phyloP scores from a whole-genome alignment of 495 filamentous ascomycete genomes.

The Bacidia rubella region DNA sequence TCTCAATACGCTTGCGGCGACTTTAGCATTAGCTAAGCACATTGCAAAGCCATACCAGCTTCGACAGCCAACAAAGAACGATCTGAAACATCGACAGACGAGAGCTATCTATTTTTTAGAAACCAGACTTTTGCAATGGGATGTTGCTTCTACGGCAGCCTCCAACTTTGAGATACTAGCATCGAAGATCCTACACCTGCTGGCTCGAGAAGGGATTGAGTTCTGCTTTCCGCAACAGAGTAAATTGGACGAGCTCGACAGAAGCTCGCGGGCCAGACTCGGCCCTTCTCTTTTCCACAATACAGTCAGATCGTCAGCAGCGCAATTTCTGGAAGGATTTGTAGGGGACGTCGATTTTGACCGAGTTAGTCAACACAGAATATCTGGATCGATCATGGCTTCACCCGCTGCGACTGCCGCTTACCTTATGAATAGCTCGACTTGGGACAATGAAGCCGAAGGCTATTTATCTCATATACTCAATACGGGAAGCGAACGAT shows the following conservation, averaged over 20 bases:
- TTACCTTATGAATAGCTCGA: slow-evolving; percentile 26
- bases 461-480: slow-evolving; percentile 15
- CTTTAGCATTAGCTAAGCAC: slow-evolving; percentile 21
- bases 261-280: slow-evolving; percentile 18
- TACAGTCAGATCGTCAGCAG: slow-evolving; percentile 23
- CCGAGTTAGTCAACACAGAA: slow-evolving; percentile 30
- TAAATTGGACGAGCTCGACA: slow-evolving; percentile 9
- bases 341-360: slow-evolving; percentile 32
- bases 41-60: slow-evolving; percentile 6
- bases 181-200: slow-evolving; percentile 18
- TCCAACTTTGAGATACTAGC: slow-evolving; percentile 25
- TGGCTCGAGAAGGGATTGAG: slow-evolving; percentile 5
- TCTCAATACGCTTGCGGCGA: slow-evolving; percentile 24
- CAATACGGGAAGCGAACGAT: slow-evolving; percentile 5
- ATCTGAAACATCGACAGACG: slow-evolving; percentile 6
- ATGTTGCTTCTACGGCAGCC: slow-evolving; percentile 19
- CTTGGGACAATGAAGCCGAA: slow-evolving; percentile 26
- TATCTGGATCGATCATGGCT: slow-evolving; percentile 31
- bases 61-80: not conserved
- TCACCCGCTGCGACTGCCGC: slow-evolving; percentile 37
- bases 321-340: slow-evolving; percentile 28
- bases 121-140: slow-evolving; percentile 19
- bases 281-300: slow-evolving; percentile 27
- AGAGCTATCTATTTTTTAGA: slow-evolving; percentile 17
- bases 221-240: slow-evolving; percentile 21